Evolutionary conservation across 495 filamentous ascomycete species (phyloP).

Genomic region (Xylaria scruposa): DNA sequence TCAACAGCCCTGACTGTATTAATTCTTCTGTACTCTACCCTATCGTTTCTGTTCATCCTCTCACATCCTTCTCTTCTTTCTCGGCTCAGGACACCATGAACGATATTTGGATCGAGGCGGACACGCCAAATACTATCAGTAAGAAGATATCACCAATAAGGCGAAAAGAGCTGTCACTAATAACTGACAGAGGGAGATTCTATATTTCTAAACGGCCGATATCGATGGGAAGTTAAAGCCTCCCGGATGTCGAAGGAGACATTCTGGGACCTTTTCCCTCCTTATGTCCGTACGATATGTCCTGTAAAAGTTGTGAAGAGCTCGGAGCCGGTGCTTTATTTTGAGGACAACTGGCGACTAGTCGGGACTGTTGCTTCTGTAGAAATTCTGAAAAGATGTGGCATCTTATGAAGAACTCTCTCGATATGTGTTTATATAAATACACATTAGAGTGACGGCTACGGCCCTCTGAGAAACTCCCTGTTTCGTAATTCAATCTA

Average conservation of each 20-base stretch:
- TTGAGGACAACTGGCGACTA: neutral
- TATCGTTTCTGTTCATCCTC: neutral
- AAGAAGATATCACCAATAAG: neutral
- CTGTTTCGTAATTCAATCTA: too few relatives aligned
- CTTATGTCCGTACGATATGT: neutral
- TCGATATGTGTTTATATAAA: neutral
- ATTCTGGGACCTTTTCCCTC: neutral
- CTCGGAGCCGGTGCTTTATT: neutral
- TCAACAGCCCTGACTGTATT: neutral
- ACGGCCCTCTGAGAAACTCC: neutral
- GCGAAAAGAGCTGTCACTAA: neutral
- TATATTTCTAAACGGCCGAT: neutral
- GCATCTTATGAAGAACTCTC: neutral
- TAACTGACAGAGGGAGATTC: neutral
- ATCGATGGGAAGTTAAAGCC: neutral
- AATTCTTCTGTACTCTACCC: too few relatives aligned
- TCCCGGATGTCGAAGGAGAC: neutral
- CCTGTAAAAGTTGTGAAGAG: neutral
- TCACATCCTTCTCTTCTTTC: neutral
- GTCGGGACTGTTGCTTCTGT: neutral
- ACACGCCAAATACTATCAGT: neutral
- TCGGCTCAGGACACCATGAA: neutral
- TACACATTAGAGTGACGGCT: neutral
- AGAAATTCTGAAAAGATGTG: neutral
- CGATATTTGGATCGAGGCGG: neutral